A percentile compares a stretch with the other conserved stretches of the same genome.
Evolutionary conservation across 306 rosid species (phyloP).

Genomic region (Dalbergia cochinchinensis): DNA sequence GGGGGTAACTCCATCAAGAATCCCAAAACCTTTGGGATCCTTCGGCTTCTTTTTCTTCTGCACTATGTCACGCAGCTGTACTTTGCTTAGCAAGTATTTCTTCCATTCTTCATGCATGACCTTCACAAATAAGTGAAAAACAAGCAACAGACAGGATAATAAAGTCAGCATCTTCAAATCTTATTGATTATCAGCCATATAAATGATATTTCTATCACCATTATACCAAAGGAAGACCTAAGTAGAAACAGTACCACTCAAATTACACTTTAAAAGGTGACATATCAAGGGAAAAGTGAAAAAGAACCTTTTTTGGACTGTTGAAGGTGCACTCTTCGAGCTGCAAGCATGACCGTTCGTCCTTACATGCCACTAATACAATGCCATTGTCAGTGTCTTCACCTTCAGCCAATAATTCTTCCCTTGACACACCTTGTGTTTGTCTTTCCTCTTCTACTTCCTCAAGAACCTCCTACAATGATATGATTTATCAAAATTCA

Average conservation of each 20-base stretch:
- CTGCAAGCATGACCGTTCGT: conserved; percentile 94
- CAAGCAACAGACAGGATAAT: neutral
- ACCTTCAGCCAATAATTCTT: conserved; percentile 61
- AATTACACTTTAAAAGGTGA: conserved; percentile 30
- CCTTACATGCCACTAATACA: conserved; percentile 94
- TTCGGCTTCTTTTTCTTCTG: conserved; percentile 81
- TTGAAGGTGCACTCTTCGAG: conserved; percentile 80
- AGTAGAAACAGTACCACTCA: neutral
- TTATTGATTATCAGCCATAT: conserved; percentile 6
- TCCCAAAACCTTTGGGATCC: conserved; percentile 94
- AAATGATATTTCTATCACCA: conserved; percentile 6
- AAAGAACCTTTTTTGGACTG: conserved; percentile 67
- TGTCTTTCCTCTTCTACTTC: conserved; percentile 89
- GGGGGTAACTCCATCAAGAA: conserved; percentile 91
- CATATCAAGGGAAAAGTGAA: conserved; percentile 2
- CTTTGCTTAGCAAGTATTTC: conserved; percentile 90
- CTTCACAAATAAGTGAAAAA: conserved; percentile 56
- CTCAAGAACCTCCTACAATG: conserved; percentile 86
- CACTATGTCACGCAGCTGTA: conserved; percentile 76
- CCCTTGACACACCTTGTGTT: conserved; percentile 59
- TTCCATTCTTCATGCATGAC: conserved; percentile 89
- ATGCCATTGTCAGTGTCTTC: conserved; percentile 66
- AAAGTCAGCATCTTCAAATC: conserved; percentile 34
- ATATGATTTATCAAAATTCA: conserved; percentile 37
- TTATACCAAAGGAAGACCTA: conserved; percentile 17